Percentiles rank a stretch among this genome's conserved stretches.
Conservation (phyloP, 2,329 filamentous ascomycete genomes). For the Ophiostoma pallidulum region DNA sequence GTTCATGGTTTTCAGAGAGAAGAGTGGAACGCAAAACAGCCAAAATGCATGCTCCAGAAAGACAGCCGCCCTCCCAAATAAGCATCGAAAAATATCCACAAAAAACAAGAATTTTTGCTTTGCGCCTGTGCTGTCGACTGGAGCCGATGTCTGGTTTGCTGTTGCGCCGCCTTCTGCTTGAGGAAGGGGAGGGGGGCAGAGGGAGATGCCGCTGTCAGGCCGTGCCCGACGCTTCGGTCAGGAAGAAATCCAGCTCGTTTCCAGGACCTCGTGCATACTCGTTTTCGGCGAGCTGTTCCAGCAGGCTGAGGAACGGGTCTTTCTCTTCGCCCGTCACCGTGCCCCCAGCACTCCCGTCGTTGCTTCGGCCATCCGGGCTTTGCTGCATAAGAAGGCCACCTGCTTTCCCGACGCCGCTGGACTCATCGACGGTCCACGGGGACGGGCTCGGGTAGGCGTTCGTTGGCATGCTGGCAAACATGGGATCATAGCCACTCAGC, state of each 20-base stretch:
- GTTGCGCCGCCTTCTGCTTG: too few species aligned
- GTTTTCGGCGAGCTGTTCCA: conserved; percentile 77
- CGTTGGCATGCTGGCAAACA: conserved; percentile 48
- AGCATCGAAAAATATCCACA: too few species aligned
- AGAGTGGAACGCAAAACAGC: too few species aligned
- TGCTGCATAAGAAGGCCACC: conserved; percentile 20
- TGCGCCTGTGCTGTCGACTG: too few species aligned
- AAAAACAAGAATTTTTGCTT: too few species aligned
- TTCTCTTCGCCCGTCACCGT: conserved; percentile 53
- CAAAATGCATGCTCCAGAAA: too few species aligned
- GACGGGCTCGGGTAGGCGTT: conserved; percentile 44
- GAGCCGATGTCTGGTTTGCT: too few species aligned
- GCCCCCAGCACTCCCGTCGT: conserved; percentile 36
- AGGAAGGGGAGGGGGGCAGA: too few species aligned
- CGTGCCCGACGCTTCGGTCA: conserved; percentile 25
- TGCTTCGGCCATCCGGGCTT: conserved; percentile 39
- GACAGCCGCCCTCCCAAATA: too few species aligned
- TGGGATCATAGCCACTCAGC: conserved; percentile 41
- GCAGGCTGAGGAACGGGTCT: conserved; percentile 68
- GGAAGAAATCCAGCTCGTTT: conserved; percentile 70
- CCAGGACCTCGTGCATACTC: conserved; percentile 60
- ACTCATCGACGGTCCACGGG: conserved; percentile 37
- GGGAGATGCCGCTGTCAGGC: background rate
- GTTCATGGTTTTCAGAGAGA: too few species aligned
- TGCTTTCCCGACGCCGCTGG: conserved; percentile 9